A percentile compares a stretch with the other conserved stretches of the same genome.
Evolutionary conservation across 2,329 filamentous ascomycete genomes (phyloP).

Genomic region (Lomentospora prolificans): DNA sequence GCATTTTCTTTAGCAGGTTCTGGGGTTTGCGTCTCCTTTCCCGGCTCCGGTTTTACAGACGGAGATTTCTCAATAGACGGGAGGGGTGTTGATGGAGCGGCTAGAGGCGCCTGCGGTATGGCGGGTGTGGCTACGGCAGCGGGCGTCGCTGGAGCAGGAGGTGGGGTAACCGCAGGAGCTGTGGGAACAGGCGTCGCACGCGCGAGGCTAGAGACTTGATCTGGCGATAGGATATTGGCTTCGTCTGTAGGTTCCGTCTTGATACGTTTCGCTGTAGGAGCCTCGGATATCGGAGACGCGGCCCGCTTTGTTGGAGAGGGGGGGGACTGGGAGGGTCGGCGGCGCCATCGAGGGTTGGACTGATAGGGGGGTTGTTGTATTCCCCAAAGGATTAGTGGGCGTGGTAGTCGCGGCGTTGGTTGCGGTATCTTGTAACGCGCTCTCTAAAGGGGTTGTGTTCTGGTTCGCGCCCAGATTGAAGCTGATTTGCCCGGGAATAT

Average conservation of each 20-base stretch:
- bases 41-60: neutral
- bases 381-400: neutral
- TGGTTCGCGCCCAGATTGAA: neutral
- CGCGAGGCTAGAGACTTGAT: neutral
- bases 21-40: neutral
- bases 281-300: neutral
- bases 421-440: neutral
- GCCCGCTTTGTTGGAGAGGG: neutral
- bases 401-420: neutral
- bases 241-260: constrained; percentile 6
- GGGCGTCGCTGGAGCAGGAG: neutral
- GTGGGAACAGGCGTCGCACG: neutral
- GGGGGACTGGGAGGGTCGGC: neutral
- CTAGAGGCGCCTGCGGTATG: neutral
- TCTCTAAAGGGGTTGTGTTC: neutral
- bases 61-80: neutral
- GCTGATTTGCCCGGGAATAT: neutral
- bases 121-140: neutral
- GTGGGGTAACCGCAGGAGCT: neutral
- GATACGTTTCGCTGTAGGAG: neutral
- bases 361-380: neutral
- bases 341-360: neutral
- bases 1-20: neutral
- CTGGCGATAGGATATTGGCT: neutral
- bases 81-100: neutral